phyloP scores from a whole-genome alignment of 2,329 filamentous ascomycete genomes.

The Cladosporium cucumerinum region DNA sequence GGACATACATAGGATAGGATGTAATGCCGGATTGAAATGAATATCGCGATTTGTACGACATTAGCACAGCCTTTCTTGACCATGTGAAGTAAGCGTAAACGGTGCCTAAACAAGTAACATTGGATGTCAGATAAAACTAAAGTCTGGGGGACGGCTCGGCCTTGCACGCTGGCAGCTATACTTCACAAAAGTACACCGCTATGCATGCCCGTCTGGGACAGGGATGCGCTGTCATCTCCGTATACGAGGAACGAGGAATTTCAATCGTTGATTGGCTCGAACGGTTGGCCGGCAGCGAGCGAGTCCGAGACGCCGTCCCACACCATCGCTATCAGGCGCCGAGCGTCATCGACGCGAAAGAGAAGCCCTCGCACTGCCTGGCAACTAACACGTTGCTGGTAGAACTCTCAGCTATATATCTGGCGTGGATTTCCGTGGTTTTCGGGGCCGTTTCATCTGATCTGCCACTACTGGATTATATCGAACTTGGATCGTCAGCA shows the following conservation, averaged over 20 bases:
- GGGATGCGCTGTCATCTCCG: not conserved
- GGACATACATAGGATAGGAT: not conserved
- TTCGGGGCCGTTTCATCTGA: not conserved
- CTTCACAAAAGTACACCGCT: not conserved
- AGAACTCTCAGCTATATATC: not conserved
- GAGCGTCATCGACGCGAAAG: conserved; percentile 6
- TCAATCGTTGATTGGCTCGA: not conserved
- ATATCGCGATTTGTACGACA: not conserved
- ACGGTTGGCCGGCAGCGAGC: not conserved
- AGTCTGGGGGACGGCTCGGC: not conserved
- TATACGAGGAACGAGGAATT: not conserved
- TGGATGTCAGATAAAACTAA: no score
- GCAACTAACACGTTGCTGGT: not conserved
- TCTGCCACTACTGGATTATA: not conserved
- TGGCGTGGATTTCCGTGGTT: not conserved
- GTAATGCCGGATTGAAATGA: not conserved
- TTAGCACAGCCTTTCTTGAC: not conserved
- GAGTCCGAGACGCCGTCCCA: conserved; percentile 4
- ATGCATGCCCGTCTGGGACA: not conserved
- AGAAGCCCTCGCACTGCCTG: not conserved
- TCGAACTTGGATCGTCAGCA: not conserved
- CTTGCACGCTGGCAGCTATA: not conserved
- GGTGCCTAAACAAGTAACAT: not conserved
- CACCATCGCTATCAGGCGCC: not conserved
- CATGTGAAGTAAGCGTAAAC: not conserved